A percentile compares a stretch with the other conserved stretches of the same genome.
Evolutionary conservation across 306 rosid species (phyloP).

Genomic region (Cicer judaicum): DNA sequence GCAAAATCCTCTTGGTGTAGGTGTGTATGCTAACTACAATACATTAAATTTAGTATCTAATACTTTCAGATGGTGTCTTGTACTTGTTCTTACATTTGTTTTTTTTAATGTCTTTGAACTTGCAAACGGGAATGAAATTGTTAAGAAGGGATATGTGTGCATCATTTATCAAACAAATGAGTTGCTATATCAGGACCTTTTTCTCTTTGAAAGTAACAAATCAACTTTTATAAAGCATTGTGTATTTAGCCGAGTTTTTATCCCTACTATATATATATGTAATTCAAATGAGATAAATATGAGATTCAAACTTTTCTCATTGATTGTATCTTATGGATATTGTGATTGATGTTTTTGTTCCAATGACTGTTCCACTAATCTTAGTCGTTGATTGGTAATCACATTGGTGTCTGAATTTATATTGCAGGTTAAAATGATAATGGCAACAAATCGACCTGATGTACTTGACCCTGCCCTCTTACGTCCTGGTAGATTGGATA

Average conservation of each 20-base stretch:
- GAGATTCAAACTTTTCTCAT: background rate
- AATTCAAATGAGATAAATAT: constrained; percentile 12
- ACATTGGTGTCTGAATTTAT: constrained; percentile 30
- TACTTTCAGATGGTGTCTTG: background rate
- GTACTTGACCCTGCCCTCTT: constrained; percentile 96
- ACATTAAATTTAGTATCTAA: background rate
- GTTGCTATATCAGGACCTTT: constrained; percentile 1
- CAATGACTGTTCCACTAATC: constrained; percentile 18
- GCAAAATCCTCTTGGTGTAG: background rate
- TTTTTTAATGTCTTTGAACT: background rate
- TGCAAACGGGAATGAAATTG: background rate
- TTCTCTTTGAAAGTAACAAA: background rate
- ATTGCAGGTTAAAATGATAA: constrained; percentile 90
- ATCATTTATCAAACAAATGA: constrained; percentile 3
- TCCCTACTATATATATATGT: background rate
- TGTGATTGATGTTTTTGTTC: constrained; percentile 5
- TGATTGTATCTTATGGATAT: constrained; percentile 17
- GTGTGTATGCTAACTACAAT: background rate
- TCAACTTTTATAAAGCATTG: background rate
- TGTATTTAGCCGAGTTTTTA: background rate
- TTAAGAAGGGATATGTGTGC: constrained; percentile 7
- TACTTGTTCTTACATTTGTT: background rate
- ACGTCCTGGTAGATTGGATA: constrained; percentile 93
- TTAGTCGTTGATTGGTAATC: constrained; percentile 9
- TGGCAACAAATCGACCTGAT: constrained; percentile 97